phyloP scores from a whole-genome alignment of 805 yeast species.

The Cyberlindnera subsufficiens region DNA sequence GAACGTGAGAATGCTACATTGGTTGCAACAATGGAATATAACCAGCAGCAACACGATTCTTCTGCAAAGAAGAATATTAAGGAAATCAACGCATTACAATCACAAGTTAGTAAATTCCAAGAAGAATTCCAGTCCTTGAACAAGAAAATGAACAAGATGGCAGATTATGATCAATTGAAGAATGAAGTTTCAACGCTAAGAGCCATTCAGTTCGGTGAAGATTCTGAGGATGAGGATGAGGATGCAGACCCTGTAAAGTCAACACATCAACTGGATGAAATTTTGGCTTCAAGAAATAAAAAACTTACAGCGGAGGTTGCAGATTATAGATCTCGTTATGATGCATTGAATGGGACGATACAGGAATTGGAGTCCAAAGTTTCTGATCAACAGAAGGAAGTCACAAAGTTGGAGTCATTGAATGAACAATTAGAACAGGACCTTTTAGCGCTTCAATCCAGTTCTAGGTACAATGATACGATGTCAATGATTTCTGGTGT shows the following conservation, averaged over 20 bases:
- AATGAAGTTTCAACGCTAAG: conserved; percentile 67
- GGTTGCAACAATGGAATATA: conserved; percentile 51
- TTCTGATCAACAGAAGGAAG: conserved; percentile 28
- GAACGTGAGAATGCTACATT: conserved; percentile 66
- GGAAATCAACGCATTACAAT: conserved; percentile 18
- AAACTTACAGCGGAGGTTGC: conserved; percentile 67
- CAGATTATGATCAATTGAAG: conserved; percentile 78
- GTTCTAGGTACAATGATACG: conserved; percentile 40
- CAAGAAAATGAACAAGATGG: conserved; percentile 40
- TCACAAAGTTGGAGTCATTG: conserved; percentile 35
- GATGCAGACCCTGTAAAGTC: conserved; percentile 20
- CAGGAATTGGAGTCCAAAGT: conserved; percentile 34
- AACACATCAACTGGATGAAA: conserved; percentile 40
- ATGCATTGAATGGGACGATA: conserved; percentile 37
- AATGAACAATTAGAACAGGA: conserved; percentile 72
- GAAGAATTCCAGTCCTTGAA: conserved; percentile 47
- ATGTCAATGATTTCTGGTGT: conserved; percentile 64
- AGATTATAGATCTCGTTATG: conserved; percentile 54
- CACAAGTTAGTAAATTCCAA: conserved; percentile 32
- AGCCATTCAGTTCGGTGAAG: conserved; percentile 66
- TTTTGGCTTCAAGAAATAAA: conserved; percentile 65
- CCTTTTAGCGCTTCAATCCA: conserved; percentile 46
- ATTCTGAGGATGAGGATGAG: conserved; percentile 20
- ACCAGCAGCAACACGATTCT: conserved; percentile 30
- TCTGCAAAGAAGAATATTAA: conserved; percentile 18